phyloP scores from a whole-genome alignment of 306 rosid species.

The Cajanus cajan region DNA sequence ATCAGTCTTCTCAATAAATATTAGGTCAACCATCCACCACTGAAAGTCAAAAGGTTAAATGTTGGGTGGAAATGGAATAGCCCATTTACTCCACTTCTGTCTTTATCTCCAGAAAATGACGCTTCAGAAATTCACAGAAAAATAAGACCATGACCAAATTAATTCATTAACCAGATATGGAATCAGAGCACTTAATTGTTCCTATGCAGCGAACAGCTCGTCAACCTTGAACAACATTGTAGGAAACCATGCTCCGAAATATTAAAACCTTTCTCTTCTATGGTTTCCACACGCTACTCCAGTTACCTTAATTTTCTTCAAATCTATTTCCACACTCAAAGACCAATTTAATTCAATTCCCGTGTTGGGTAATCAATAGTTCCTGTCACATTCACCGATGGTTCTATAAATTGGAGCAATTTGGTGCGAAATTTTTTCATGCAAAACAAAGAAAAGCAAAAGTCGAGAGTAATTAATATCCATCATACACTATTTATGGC shows the following conservation, averaged over 20 bases:
- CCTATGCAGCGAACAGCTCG: background rate
- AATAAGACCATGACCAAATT: background rate
- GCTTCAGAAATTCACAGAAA: background rate
- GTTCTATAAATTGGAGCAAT: slow-evolving; percentile 14
- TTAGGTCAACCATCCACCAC: background rate
- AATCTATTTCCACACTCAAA: background rate
- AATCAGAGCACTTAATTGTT: background rate
- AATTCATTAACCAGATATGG: background rate
- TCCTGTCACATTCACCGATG: background rate
- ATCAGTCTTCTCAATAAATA: too few relatives aligned
- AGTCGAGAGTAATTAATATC: too few relatives aligned
- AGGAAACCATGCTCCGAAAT: background rate
- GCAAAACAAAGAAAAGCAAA: background rate
- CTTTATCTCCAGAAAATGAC: background rate
- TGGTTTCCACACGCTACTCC: background rate
- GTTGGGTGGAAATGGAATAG: background rate
- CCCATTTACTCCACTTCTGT: background rate
- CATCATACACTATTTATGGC: background rate
- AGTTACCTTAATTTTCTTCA: background rate
- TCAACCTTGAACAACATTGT: background rate
- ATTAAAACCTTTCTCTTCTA: background rate
- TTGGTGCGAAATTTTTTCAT: background rate
- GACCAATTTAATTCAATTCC: slow-evolving; percentile 2
- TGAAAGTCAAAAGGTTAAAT: background rate
- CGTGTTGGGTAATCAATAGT: background rate